These are phyloP conservation scores for Willaertia magna DNA, from an alignment of 208 protist genomes.

Conservation along the genomic window DNA sequence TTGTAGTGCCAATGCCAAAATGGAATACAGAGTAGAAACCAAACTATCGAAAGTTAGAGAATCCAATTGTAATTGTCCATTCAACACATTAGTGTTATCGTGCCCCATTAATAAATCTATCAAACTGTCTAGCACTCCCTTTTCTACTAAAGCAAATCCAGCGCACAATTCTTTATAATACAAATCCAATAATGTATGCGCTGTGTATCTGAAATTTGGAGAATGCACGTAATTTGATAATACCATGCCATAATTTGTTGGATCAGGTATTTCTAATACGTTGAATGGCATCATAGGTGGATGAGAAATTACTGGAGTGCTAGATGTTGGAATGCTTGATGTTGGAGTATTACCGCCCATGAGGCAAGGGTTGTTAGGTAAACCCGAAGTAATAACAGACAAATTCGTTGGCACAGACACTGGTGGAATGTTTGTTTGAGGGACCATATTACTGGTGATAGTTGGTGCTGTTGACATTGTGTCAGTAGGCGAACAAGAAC, in stretches of 20 bases:
- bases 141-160: neutral
- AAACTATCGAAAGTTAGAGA: neutral
- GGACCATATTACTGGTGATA: neutral
- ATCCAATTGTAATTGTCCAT: neutral
- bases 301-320: neutral
- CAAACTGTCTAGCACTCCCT: neutral
- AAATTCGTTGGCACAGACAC: neutral
- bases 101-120: neutral
- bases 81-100: neutral
- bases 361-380: too few species aligned
- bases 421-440: neutral
- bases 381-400: neutral
- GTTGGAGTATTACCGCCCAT: too few species aligned
- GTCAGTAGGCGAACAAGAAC: neutral
- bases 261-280: neutral
- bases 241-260: neutral
- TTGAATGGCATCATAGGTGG: neutral
- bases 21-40: neutral
- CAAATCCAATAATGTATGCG: neutral
- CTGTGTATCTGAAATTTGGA: neutral
- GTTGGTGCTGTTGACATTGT: neutral
- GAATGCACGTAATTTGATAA: neutral
- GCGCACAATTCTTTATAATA: neutral
- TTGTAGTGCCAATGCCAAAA: neutral
- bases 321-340: neutral